Base-by-base conservation (phyloP, 2,329 filamentous ascomycete genomes). In the Zopfia rhizophila region DNA sequence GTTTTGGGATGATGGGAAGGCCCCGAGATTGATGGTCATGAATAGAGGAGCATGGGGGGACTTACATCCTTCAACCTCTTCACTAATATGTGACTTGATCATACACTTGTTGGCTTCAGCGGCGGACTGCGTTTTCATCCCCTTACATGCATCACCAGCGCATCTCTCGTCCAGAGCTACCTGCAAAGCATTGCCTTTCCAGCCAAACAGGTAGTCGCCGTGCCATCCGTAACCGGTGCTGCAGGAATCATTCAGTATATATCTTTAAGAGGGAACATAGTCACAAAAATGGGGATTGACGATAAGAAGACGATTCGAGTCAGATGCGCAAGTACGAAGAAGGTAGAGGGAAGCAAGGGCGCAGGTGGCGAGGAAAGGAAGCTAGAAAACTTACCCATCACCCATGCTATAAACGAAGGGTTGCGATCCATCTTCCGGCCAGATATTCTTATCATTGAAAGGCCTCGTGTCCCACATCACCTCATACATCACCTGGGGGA, bases 151-250 rank as follows among this genome's bases (percentile, higher is more conserved):
- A 27, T 38, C 18, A 10, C 35, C 35, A n/a, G 18, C 18, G 21
- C 35, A 38, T 27, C 35, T 5, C 14, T 23, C 35, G 17, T 38
- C 35, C 5, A 38, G 11, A n/a, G 35, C 35, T 8, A n/a, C 14
- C 14, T 38, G 35, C 18, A 38, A 14, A n/a, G 35, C 35, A 59
- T 76, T 64, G 41, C 63, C 73, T 61, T 78, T 72, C 76, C 76
- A 78, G 48, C 76, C 76, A 59, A 78, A 78, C 53, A 78, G 61
- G 60, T 78, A 78, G 64, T 78, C 76, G 21, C 75, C 76, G 62
- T 78, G 75, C 10, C 75, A 75, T 6, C 75, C 76, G 14, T 74
- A 65, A 22, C 75, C 76, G 35, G 70, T 69, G 42, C 31, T n/a
- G 30, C 35, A n/a, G n/a, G n/a, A n/a, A n/a, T n/a, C n/a, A n/a